Evolutionary conservation across 768 basidiomycete species (phyloP).

Genomic region (Mrakia gelida): DNA sequence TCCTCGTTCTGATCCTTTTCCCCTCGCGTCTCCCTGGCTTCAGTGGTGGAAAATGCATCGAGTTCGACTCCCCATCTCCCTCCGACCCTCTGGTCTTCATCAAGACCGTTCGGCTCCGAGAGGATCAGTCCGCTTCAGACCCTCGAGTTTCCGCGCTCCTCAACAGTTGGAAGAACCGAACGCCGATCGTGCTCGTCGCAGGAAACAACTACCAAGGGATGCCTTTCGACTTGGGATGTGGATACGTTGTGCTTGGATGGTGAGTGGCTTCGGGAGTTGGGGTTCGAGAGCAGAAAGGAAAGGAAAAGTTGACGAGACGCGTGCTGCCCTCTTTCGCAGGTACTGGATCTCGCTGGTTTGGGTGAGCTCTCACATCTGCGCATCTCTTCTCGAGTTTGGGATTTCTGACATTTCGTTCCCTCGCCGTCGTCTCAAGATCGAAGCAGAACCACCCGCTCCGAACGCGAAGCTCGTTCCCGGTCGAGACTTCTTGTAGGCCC

Average conservation of each 20-base stretch:
- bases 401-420: neutral
- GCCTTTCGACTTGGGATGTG: neutral
- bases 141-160: neutral
- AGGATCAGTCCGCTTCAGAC: neutral
- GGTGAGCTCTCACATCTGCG: neutral
- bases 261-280: no score
- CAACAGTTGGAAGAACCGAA: neutral
- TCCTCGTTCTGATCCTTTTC: neutral
- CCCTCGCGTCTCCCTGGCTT: neutral
- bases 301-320: no score
- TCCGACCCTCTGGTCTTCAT: neutral
- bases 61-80: neutral
- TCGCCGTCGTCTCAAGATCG: neutral
- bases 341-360: neutral
- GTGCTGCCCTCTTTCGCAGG: no score
- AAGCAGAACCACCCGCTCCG: neutral
- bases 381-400: neutral
- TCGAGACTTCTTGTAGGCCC: neutral
- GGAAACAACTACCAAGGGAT: neutral
- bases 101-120: neutral
- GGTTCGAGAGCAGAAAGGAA: no score
- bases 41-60: neutral
- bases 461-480: neutral
- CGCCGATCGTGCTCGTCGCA: slow-evolving; percentile 1
- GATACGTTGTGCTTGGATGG: neutral